phyloP scores from a whole-genome alignment of 2,329 filamentous ascomycete genomes.

The Xylaria sp. region DNA sequence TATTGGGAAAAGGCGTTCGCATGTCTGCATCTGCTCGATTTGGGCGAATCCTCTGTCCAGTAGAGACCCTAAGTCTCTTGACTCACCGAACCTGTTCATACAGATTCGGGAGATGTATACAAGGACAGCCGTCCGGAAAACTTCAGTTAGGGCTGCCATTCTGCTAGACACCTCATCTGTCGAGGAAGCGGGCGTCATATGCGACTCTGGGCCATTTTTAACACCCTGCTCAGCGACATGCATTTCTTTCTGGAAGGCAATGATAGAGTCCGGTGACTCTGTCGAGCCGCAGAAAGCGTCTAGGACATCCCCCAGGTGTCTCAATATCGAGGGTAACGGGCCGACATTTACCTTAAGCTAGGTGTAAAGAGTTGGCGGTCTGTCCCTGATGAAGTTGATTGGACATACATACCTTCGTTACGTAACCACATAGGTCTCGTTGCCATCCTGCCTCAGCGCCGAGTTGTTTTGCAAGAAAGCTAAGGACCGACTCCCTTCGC shows the following conservation, averaged over 20 bases:
- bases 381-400: background rate
- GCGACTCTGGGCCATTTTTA: background rate
- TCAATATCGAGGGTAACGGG: conserved; percentile 23
- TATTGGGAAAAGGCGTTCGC: conserved; percentile 50
- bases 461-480: conserved; percentile 19
- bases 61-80: conserved; percentile 13
- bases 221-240: conserved; percentile 16
- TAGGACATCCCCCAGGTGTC: conserved; percentile 21
- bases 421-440: conserved; percentile 25
- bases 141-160: conserved; percentile 19
- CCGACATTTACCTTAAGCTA: conserved; percentile 27
- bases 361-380: background rate
- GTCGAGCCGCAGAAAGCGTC: conserved; percentile 17
- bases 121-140: conserved; percentile 29
- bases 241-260: conserved; percentile 15
- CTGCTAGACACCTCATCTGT: background rate
- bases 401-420: conserved; percentile 18
- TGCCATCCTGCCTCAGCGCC: conserved; percentile 28
- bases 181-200: background rate
- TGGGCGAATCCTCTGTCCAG: conserved; percentile 27
- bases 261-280: background rate
- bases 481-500: conserved; percentile 10
- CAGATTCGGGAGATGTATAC: conserved; percentile 29
- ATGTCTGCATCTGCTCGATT: conserved; percentile 33
- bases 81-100: conserved; percentile 22